Evolutionary conservation across 2,329 filamentous ascomycete species (phyloP).

Genomic region (Calonectria pteridis): DNA sequence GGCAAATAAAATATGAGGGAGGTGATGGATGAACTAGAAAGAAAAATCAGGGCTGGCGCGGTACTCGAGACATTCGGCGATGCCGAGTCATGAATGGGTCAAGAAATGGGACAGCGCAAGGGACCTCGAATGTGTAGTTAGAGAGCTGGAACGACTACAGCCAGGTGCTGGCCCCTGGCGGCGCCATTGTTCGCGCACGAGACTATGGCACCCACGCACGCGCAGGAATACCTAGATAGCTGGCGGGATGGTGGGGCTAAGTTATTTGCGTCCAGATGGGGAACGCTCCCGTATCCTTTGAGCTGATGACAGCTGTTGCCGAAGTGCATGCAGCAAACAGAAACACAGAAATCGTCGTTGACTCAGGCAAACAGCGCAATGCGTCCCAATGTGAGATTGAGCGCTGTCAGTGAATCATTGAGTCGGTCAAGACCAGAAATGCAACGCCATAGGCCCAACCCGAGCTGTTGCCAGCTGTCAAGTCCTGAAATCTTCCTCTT

Average conservation of each 20-base stretch:
- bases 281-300: conserved; percentile 11
- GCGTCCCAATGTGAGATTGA: neutral
- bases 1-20: neutral
- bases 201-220: conserved; percentile 37
- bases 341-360: neutral
- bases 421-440: neutral
- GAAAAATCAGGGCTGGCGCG: neutral
- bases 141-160: neutral
- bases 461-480: conserved; percentile 19
- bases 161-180: neutral
- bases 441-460: neutral
- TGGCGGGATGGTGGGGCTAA: conserved; percentile 39
- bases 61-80: neutral
- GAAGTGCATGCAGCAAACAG: conserved; percentile 20
- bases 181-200: conserved; percentile 37
- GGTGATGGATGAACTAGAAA: neutral
- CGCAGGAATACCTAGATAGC: conserved; percentile 25
- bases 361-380: neutral
- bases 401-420: neutral
- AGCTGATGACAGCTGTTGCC: conserved; percentile 17
- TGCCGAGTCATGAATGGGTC: conserved; percentile 16
- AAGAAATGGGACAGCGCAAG: conserved; percentile 18
- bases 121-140: neutral
- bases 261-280: conserved; percentile 23
- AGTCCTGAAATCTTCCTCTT: conserved; percentile 40